Evolutionary conservation across 2,329 filamentous ascomycete species (phyloP), one percentile per base, ranked within the genome.

Genomic region (Thielaviopsis musarum): DNA sequence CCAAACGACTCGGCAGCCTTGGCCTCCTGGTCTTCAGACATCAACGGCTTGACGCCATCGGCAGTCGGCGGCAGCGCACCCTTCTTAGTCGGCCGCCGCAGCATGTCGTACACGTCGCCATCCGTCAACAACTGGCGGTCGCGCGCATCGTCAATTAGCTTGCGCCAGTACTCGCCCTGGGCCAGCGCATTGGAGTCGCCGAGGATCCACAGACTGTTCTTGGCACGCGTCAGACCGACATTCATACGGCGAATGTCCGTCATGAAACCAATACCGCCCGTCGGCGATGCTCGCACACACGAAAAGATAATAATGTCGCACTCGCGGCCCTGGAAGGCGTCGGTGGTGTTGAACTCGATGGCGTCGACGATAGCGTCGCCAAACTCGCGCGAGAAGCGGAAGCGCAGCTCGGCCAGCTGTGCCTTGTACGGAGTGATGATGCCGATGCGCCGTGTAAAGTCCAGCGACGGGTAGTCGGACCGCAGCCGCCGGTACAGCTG

Each of bases 231-330:
- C 62, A 98, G 77, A 74, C 93, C 93, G 67, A 98, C 93, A 71
- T 98, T 98, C 94, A 98, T 97, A 77, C 93, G 91, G 61, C 93
- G 84, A 68, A 98, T 95, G 70, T 98, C 93, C 59, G 88, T 87
- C 80, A 98, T 85, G 81, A 98, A 98, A 77, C 93, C 93, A 67
- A 98, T 95, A 66, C 91, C 90, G n/a, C 87, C 87, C 7, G 85
- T 87, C n/a, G 88, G 82, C 30, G 87, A 91, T 22, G 93, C 91
- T 73, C 93, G 85, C 62, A 98, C 93, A 70, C 94, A 98, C 49
- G 93, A 97, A 74, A 98, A 98, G 64, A 98, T 97, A 70, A 98
- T 97, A 63, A 98, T 85, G 68, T 98, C 93, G 67, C 90, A 93
- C 71, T 98, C 93, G 65, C 94, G 84, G 63, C 93, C 93, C 70